Evolutionary conservation across 129 eudicot genomes (phyloP).

Genomic region (Chrysanthemum lavandulifolium): DNA sequence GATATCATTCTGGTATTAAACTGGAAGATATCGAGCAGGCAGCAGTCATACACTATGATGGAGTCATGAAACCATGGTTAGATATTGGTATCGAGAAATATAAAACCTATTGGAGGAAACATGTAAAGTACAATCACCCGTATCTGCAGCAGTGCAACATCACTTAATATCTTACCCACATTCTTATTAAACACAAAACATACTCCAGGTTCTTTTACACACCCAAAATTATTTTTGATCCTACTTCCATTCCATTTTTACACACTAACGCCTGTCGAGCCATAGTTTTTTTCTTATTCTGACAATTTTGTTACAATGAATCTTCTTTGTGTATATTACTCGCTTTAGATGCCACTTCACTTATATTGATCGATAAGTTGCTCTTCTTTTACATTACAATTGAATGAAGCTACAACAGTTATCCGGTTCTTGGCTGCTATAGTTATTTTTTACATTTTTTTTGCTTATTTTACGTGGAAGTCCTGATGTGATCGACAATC

Average conservation of each 20-base stretch:
- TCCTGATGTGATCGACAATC: not conserved
- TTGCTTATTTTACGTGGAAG: not conserved
- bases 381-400: not conserved
- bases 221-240: conserved; percentile 35
- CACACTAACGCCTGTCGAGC: conserved; percentile 24
- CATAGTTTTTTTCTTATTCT: conserved; percentile 1
- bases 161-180: conserved; percentile 28
- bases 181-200: conserved; percentile 15
- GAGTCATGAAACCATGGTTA: conserved; percentile 95
- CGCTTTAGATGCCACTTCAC: conserved; percentile 22
- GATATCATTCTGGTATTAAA: conserved; percentile 53
- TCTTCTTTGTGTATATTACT: conserved; percentile 29
- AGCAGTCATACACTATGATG: conserved; percentile 85
- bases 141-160: conserved; percentile 86
- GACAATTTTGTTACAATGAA: conserved; percentile 15
- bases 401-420: conserved; percentile 15
- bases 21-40: conserved; percentile 62
- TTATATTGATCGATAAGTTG: not conserved
- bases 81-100: conserved; percentile 72
- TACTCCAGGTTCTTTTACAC: not conserved
- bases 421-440: conserved; percentile 1
- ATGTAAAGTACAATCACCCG: conserved; percentile 67
- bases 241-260: conserved; percentile 21
- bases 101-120: conserved; percentile 73
- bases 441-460: not conserved